A percentile compares a stretch with the other conserved stretches of the same genome.
These are phyloP conservation scores for Marvania coccoides DNA, from an alignment of 139 green algal genomes.

Conservation along the genomic window DNA sequence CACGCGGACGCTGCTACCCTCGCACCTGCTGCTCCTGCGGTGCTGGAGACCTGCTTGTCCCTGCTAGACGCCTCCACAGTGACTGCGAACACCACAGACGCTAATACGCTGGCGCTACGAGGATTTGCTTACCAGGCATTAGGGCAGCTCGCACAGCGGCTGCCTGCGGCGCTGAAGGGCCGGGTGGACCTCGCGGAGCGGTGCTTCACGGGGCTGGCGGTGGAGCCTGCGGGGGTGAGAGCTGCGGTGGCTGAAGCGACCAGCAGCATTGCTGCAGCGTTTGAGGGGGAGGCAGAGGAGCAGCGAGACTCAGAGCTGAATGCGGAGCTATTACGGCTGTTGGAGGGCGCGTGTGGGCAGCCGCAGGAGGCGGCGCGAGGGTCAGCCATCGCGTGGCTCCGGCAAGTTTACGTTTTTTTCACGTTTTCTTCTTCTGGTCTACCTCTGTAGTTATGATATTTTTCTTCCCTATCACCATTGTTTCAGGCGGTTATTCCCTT, in stretches of 20 bases:
- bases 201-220: conserved; percentile 48
- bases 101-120: conserved; percentile 36
- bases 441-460: too few species aligned
- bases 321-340: too few species aligned
- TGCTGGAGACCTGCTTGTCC: conserved; percentile 44
- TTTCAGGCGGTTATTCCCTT: too few species aligned
- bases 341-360: not conserved
- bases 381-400: not conserved
- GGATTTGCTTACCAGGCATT: conserved; percentile 77
- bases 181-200: conserved; percentile 41
- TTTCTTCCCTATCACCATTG: too few species aligned
- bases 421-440: not conserved
- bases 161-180: conserved; percentile 37
- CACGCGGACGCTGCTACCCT: conserved; percentile 60
- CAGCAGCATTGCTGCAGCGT: conserved; percentile 45
- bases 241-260: conserved; percentile 63
- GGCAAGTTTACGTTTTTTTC: not conserved
- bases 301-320: too few species aligned
- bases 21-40: conserved; percentile 30
- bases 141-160: conserved; percentile 53
- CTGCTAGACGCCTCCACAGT: conserved; percentile 33
- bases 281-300: conserved; percentile 24
- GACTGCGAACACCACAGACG: conserved; percentile 15
- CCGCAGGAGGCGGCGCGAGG: not conserved
- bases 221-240: conserved; percentile 52